phyloP scores from a whole-genome alignment of 1,284 basidiomycete species.

The Dichomitus squalens region DNA sequence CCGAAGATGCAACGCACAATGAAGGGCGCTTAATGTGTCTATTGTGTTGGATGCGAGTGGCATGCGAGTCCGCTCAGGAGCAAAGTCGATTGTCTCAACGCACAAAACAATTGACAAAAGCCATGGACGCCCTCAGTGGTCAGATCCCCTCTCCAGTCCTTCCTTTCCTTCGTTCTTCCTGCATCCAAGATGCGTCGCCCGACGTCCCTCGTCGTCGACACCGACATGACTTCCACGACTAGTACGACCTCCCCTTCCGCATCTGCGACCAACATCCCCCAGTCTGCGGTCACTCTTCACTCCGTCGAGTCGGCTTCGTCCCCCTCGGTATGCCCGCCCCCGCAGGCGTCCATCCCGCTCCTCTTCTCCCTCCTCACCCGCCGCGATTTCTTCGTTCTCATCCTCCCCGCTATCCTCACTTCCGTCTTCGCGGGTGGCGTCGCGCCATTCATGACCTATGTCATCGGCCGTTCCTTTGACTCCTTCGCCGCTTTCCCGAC shows the following conservation, averaged over 20 bases:
- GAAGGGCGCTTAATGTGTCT: slow-evolving; percentile 18
- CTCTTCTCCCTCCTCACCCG: slow-evolving; percentile 69
- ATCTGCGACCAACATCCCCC: slow-evolving; percentile 30
- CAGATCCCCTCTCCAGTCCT: slow-evolving; percentile 16
- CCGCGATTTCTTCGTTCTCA: slow-evolving; percentile 56
- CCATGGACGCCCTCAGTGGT: slow-evolving; percentile 26
- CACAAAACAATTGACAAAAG: slow-evolving; percentile 35
- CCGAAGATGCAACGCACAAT: slow-evolving; percentile 14
- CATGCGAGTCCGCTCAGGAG: not conserved
- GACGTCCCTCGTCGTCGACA: slow-evolving; percentile 38
- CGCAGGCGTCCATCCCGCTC: slow-evolving; percentile 53
- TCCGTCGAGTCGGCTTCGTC: slow-evolving; percentile 24
- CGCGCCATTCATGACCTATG: slow-evolving; percentile 91
- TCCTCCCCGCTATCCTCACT: slow-evolving; percentile 73
- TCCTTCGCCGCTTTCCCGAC: slow-evolving; percentile 67
- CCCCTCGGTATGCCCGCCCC: slow-evolving; percentile 34
- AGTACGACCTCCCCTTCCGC: slow-evolving; percentile 31
- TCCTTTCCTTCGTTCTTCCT: slow-evolving; percentile 25
- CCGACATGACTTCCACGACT: slow-evolving; percentile 30
- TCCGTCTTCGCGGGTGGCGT: slow-evolving; percentile 77
- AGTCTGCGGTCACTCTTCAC: slow-evolving; percentile 27
- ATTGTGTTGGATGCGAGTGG: slow-evolving; percentile 12
- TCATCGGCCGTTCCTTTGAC: slow-evolving; percentile 87
- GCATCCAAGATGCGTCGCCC: slow-evolving; percentile 38
- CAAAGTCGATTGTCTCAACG: slow-evolving; percentile 21